A percentile compares a stretch with the other conserved stretches of the same genome.
Conservation (phyloP, 371 early-diverging fungal genomes). For the Mortierella sp. region DNA sequence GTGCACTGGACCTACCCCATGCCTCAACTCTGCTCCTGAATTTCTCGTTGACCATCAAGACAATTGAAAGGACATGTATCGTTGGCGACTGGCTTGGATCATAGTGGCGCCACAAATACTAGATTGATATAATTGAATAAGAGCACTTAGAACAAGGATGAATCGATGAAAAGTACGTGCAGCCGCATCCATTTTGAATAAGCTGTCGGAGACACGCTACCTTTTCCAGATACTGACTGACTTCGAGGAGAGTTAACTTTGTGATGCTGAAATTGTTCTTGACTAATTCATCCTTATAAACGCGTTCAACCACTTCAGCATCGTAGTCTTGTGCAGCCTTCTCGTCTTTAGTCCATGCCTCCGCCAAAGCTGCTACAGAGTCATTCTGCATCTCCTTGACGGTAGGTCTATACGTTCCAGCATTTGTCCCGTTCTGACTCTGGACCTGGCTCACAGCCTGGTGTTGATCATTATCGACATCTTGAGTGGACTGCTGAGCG, state of each 20-base stretch:
- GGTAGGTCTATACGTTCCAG: conserved; percentile 59
- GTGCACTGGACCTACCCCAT: conserved; percentile 66
- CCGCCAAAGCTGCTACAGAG: conserved; percentile 66
- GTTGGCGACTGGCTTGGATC: conserved; percentile 59
- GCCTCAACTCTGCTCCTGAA: conserved; percentile 72
- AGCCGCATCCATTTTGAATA: background rate
- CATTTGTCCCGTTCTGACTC: conserved; percentile 7
- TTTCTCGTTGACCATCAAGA: conserved; percentile 90
- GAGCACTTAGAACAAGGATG: too few relatives aligned
- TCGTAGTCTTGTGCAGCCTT: conserved; percentile 60
- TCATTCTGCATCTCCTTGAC: conserved; percentile 69
- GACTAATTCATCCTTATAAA: conserved; percentile 70
- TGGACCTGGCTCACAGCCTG: conserved; percentile 9
- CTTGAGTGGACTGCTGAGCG: background rate
- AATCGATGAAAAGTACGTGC: too few relatives aligned
- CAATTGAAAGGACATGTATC: conserved; percentile 80
- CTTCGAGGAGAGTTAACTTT: conserved; percentile 78
- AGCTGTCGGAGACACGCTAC: conserved; percentile 41
- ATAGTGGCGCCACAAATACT: conserved; percentile 88
- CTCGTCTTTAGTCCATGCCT: conserved; percentile 35
- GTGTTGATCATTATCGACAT: conserved; percentile 12
- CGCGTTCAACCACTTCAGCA: conserved; percentile 65
- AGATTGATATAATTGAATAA: background rate
- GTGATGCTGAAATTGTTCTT: conserved; percentile 62
- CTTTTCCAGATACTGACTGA: conserved; percentile 86